Evolutionary conservation across 2,329 filamentous ascomycete species (phyloP).

Genomic region (Sarocladium kiliense): DNA sequence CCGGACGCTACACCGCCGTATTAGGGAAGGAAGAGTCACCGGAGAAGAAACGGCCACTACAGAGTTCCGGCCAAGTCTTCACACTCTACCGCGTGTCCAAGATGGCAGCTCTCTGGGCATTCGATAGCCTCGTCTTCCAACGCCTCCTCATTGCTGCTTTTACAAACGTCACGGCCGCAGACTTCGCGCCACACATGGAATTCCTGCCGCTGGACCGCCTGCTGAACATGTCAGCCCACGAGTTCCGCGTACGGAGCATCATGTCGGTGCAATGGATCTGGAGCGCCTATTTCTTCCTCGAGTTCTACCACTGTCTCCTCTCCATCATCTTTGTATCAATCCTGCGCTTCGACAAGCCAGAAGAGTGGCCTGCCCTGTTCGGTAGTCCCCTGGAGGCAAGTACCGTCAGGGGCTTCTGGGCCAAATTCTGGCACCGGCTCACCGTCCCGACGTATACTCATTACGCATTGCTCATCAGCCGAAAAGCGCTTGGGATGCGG

Average conservation of each 20-base stretch:
- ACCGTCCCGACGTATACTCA: constrained; percentile 1
- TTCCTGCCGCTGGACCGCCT: neutral
- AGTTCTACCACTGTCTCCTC: neutral
- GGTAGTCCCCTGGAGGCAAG: constrained; percentile 10
- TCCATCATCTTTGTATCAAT: constrained; percentile 1
- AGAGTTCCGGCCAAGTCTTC: neutral
- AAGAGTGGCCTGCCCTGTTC: constrained; percentile 13
- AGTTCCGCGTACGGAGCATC: neutral
- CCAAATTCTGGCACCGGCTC: constrained; percentile 12
- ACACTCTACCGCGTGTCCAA: neutral
- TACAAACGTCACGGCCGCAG: neutral
- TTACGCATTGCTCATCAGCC: neutral
- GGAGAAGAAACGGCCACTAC: too few species aligned
- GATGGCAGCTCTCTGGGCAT: neutral
- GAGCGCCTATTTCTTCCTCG: neutral
- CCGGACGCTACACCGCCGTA: neutral
- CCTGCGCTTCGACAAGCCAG: neutral
- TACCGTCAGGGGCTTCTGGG: constrained; percentile 12
- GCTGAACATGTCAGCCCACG: neutral
- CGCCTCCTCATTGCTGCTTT: neutral
- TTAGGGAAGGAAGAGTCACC: neutral
- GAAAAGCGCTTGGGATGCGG: neutral
- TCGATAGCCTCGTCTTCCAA: neutral
- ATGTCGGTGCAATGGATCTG: constrained; percentile 3
- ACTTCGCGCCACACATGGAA: neutral